Base-by-base conservation (phyloP, 2,329 filamentous ascomycete species). In the Trichoderma simmonsii region DNA sequence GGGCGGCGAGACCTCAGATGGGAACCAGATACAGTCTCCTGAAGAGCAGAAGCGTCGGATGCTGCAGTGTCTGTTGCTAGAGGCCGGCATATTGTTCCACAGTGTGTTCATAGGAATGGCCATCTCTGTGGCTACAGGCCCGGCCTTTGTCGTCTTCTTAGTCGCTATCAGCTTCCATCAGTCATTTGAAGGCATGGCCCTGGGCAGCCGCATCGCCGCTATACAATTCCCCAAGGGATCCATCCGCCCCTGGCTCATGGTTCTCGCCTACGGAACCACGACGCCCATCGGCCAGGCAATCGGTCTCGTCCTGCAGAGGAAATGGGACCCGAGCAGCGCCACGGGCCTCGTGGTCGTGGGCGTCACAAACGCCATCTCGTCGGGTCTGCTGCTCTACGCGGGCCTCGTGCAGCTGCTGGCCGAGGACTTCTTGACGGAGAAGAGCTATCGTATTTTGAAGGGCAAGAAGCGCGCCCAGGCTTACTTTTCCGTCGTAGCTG, bases 101-200 rank as follows among this genome's bases (percentile, higher is more conserved):
- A 93, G 90, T 77, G 86, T 96, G 69, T 96, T 96, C 78, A 95
- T 96, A 76, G 93, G 93, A 73, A 95, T 95, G 92, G 92, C 93
- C 4, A 86, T 96, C 34, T 94, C 92, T 1, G 93, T 96, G 1
- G 91, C 93, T 0, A 94, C 92, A 0, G 93, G 93, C 0, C 91
- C 92, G 0, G 89, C 92, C 1, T 96, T 96, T 78, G 85, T 93
- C 56, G 92, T 95, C 14, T 92, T 96, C 74, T 85, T 96, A 0
- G 86, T 95, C 34, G 93, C 93, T 64, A 94, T 96, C 74, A 90
- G 89, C 75, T 95, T 95, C 81, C 93, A 96, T 78, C 92, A 97
- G 82, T 94, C 92, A 1, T 97, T 97, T 75, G 94, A 97, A 82
- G 94, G 94, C 2, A 89, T 97, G 15, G 94, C 94, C 0, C 88